These are phyloP conservation scores for Termitomyces sp. DNA, from an alignment of 768 basidiomycete species.

Conservation along the genomic window DNA sequence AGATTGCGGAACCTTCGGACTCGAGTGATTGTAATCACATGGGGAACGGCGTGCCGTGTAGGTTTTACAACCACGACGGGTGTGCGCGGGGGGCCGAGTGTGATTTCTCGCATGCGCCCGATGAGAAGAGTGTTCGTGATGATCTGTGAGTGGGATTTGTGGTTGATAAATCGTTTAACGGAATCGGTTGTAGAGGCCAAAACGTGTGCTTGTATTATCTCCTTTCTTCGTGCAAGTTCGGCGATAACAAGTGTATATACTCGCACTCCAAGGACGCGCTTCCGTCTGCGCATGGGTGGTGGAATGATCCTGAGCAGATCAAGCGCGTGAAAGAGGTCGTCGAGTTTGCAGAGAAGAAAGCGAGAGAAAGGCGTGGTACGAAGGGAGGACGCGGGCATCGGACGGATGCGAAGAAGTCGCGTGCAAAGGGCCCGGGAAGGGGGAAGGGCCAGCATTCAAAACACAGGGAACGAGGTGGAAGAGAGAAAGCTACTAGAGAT, in stretches of 20 bases:
- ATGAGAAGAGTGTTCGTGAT: constrained; percentile 49
- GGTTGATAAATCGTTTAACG: no score
- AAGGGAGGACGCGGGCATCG: constrained; percentile 5
- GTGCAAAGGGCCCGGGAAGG: constrained; percentile 10
- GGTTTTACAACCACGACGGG: constrained; percentile 51
- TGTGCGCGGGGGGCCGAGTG: constrained; percentile 39
- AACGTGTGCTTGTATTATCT: constrained; percentile 44
- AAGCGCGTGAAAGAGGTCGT: constrained; percentile 15
- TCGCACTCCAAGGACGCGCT: constrained; percentile 32
- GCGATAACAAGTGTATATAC: constrained; percentile 30
- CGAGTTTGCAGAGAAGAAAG: constrained; percentile 15
- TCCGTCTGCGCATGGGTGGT: constrained; percentile 27
- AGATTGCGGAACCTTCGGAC: constrained; percentile 40
- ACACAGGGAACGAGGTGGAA: background rate
- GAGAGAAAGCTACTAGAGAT: background rate
- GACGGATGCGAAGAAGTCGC: constrained; percentile 6
- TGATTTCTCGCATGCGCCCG: constrained; percentile 47
- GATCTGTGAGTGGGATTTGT: constrained; percentile 34
- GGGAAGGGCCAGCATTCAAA: constrained; percentile 6
- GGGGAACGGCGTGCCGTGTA: constrained; percentile 48
- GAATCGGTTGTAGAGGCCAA: constrained; percentile 41
- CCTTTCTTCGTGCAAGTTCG: constrained; percentile 33
- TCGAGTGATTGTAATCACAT: constrained; percentile 48
- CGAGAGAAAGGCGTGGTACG: constrained; percentile 12
- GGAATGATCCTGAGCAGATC: constrained; percentile 19